Conservation (phyloP, 2,329 filamentous ascomycete genomes). For the Fusarium robinianum region DNA sequence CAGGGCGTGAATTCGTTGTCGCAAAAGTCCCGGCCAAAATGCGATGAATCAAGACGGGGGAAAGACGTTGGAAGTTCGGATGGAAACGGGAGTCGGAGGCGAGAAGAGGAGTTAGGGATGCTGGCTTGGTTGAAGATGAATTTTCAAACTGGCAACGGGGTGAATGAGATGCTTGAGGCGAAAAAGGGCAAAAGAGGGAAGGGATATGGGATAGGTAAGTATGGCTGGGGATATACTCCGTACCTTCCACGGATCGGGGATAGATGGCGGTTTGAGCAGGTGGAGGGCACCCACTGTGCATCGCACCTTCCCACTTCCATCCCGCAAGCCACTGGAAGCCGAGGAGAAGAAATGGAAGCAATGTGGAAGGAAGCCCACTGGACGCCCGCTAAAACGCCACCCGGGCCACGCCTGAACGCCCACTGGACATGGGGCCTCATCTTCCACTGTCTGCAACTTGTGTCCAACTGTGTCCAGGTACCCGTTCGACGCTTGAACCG, state of each 20-base stretch:
- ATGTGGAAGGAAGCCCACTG: constrained; percentile 32
- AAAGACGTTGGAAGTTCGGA: not conserved
- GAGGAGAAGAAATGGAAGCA: constrained; percentile 38
- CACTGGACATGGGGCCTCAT: not conserved
- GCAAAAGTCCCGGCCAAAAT: constrained; percentile 5
- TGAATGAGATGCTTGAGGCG: constrained; percentile 8
- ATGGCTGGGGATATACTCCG: not conserved
- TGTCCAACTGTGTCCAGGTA: not conserved
- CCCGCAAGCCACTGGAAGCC: constrained; percentile 37
- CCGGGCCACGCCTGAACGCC: constrained; percentile 2
- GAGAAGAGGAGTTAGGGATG: constrained; percentile 17
- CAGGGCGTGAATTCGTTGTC: constrained; percentile 16
- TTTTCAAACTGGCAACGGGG: constrained; percentile 14
- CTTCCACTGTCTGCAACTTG: not conserved
- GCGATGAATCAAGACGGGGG: no score
- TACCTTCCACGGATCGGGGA: constrained; percentile 16
- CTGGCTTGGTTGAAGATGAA: no score
- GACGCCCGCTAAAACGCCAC: constrained; percentile 27
- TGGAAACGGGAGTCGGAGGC: constrained; percentile 6
- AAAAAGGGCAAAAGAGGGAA: constrained; percentile 6
- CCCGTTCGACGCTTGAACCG: not conserved
- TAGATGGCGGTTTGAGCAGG: constrained; percentile 30
- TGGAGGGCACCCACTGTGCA: constrained; percentile 24
- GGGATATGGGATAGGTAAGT: not conserved
- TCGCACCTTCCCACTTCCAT: constrained; percentile 30